Base-by-base conservation (phyloP, 371 early-diverging fungal species). In the Mucor mucedo region DNA sequence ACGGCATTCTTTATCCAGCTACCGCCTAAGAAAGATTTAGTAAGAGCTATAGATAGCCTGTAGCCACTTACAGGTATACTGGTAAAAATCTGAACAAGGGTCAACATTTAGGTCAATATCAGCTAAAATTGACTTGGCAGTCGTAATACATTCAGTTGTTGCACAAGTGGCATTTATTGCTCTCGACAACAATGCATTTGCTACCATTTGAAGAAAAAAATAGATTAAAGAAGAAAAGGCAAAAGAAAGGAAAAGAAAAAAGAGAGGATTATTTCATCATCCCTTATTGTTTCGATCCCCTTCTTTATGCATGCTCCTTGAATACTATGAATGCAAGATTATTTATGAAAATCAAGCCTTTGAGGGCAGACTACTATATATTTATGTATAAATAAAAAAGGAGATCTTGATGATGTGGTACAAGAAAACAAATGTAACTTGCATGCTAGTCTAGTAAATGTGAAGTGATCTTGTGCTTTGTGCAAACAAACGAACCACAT, bases 11-110 rank as follows among this genome's bases (percentile, higher is more conserved):
- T 59, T 29, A 66, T 29, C 77, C 85, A 87, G 28, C 66, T 69
- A 13, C 85, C 84, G 59, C 87, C 85, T 85, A 57, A 47, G 6
- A 62, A 53, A 32, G 13, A 45, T 5, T 45, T 27, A n/a, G 33
- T 11, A 16, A 27, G 6, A 30, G 16, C 11, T 52, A 27, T 28
- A n/a, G 30, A 3, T 13, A 52, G 9, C 21, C 27, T 54, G n/a
- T 42, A 21, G 7, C 6, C n/a, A 54, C 57, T 61, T 82, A 87
- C 88, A 87, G 7, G 83, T 62, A 60, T 77, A 87, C 53, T 76
- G 70, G 49, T 79, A 85, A 66, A 81, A 81, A 45, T 81, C 79
- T 3, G 71, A 67, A 45, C 82, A 81, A 10, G 82, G 82, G 72
- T 81, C 71, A 2, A 72, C 55, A 30, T 69, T 69, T 16, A 72